Evolutionary conservation across 2,329 filamentous ascomycete species (phyloP).

Genomic region (Paracoccidioides brasiliensis): DNA sequence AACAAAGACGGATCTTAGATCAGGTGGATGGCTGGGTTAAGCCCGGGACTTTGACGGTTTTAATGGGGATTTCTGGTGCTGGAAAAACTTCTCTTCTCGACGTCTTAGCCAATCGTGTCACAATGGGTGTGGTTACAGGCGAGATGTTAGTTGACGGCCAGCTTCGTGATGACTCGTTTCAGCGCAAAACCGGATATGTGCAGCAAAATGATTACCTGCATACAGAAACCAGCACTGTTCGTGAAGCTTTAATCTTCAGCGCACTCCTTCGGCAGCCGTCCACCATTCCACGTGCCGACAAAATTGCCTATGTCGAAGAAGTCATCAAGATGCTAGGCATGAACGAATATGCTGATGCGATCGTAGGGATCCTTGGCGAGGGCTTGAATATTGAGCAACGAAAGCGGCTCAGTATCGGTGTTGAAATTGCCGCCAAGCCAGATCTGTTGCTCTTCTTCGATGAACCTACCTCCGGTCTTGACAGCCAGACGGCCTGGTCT

Average conservation of each 20-base stretch:
- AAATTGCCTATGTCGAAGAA: conserved; percentile 76
- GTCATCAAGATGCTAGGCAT: conserved; percentile 87
- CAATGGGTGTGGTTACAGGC: conserved; percentile 77
- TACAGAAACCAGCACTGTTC: conserved; percentile 68
- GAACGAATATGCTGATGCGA: conserved; percentile 77
- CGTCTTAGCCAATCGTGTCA: conserved; percentile 70
- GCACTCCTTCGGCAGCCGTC: conserved; percentile 75
- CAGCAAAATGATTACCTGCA: conserved; percentile 69
- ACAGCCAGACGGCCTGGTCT: conserved; percentile 86
- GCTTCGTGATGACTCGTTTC: conserved; percentile 61
- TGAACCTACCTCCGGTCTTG: conserved; percentile 87
- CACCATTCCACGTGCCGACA: conserved; percentile 57
- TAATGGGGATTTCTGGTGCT: conserved; percentile 86
- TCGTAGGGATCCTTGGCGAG: conserved; percentile 83
- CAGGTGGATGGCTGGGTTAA: conserved; percentile 89
- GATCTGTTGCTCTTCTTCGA: conserved; percentile 83
- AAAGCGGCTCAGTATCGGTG: conserved; percentile 78
- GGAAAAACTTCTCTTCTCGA: conserved; percentile 87
- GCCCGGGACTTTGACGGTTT: conserved; percentile 73
- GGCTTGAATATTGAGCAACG: conserved; percentile 50
- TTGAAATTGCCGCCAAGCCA: conserved; percentile 86
- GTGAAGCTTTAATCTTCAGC: conserved; percentile 77
- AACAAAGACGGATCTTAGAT: conserved; percentile 63
- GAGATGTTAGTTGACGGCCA: conserved; percentile 73
- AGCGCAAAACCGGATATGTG: conserved; percentile 65